Conservation (phyloP, 2,329 filamentous ascomycete species). For the Cladophialophora carrionii region DNA sequence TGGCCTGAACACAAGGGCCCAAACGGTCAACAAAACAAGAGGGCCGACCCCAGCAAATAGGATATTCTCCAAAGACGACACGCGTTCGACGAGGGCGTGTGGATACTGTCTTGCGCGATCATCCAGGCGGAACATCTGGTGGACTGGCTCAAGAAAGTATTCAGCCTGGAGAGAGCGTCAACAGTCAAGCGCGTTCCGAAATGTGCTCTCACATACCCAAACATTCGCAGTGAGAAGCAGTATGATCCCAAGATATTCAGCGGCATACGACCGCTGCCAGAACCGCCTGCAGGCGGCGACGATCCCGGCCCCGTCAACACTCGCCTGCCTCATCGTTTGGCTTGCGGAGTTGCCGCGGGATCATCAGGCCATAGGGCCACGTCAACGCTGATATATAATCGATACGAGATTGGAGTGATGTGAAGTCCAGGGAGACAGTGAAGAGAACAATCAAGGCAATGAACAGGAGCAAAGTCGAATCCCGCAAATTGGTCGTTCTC, state of each 20-base stretch:
- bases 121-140: conserved; percentile 90
- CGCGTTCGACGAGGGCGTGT: conserved; percentile 80
- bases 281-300: conserved; percentile 56
- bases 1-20: conserved; percentile 65
- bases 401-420: not conserved
- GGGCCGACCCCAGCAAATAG: conserved; percentile 77
- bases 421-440: not conserved
- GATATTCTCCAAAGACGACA: conserved; percentile 73
- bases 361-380: not conserved
- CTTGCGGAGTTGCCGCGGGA: not conserved
- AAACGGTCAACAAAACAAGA: conserved; percentile 65
- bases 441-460: no score
- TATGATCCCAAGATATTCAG: conserved; percentile 81
- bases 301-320: conserved; percentile 42
- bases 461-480: not conserved
- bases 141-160: conserved; percentile 78
- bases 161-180: conserved; percentile 60
- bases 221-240: conserved; percentile 71
- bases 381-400: not conserved
- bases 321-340: conserved; percentile 18
- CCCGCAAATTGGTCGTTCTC: conserved; percentile 34
- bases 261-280: conserved; percentile 75
- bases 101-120: conserved; percentile 84
- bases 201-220: conserved; percentile 21
- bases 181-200: not conserved